Conservation (phyloP, 495 filamentous ascomycete species). For the Podospora pseudocomata region DNA sequence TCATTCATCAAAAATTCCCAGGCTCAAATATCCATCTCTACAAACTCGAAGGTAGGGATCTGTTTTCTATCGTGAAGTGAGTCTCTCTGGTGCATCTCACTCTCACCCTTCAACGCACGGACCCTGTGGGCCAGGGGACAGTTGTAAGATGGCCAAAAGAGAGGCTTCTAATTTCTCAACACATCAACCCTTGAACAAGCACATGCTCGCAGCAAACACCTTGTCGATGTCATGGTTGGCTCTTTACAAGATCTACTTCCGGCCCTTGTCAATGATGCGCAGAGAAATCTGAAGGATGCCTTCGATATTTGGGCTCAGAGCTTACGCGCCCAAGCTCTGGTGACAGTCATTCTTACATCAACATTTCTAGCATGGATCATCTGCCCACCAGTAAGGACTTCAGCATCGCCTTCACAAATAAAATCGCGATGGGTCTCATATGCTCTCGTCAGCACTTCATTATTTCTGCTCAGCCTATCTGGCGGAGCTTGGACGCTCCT, state of each 20-base stretch:
- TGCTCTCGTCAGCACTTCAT: not conserved
- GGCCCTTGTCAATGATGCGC: not conserved
- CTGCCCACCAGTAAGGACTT: not conserved
- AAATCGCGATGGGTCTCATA: not conserved
- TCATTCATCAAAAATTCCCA: not conserved
- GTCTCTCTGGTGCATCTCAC: not conserved
- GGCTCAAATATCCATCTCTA: not conserved
- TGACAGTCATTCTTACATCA: not conserved
- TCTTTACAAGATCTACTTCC: not conserved
- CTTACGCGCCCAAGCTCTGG: not conserved
- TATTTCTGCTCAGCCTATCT: not conserved
- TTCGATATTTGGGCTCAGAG: not conserved
- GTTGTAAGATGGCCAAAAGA: conserved; percentile 3
- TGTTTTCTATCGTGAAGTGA: no score
- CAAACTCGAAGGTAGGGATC: no score
- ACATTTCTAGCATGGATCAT: not conserved
- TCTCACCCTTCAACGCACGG: not conserved
- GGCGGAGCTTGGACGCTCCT: conserved; percentile 33
- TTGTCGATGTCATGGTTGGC: not conserved
- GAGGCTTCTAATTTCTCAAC: not conserved
- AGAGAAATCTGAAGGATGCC: not conserved
- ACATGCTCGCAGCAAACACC: not conserved
- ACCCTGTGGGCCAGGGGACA: conserved; percentile 6
- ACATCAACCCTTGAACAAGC: not conserved
- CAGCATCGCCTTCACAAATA: not conserved